A percentile compares a stretch with the other conserved stretches of the same genome.
These are phyloP conservation scores for Cyberlindnera petersonii DNA, from an alignment of 805 yeast species.

Conservation along the genomic window DNA sequence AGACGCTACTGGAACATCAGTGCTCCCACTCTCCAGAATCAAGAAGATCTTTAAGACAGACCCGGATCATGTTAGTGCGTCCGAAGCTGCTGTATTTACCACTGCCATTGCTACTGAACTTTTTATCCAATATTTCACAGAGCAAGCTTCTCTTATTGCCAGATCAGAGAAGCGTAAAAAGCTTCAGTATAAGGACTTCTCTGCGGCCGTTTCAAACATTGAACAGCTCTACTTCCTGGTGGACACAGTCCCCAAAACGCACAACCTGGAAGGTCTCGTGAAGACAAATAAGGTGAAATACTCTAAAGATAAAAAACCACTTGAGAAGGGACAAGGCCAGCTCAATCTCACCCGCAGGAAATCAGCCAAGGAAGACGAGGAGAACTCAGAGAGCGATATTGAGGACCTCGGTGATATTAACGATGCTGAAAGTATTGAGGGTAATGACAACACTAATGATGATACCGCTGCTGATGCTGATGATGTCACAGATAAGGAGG, in stretches of 20 bases:
- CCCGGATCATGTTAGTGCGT: constrained; percentile 64
- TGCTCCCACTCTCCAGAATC: constrained; percentile 63
- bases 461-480: constrained; percentile 14
- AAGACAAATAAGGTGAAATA: constrained; percentile 37
- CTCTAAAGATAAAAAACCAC: constrained; percentile 14
- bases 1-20: constrained; percentile 30
- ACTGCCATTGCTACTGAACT: constrained; percentile 76
- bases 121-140: constrained; percentile 65
- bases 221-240: constrained; percentile 61
- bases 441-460: constrained; percentile 13
- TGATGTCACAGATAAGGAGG: constrained; percentile 16
- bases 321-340: constrained; percentile 41
- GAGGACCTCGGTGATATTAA: constrained; percentile 22
- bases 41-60: constrained; percentile 72
- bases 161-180: constrained; percentile 64
- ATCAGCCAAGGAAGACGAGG: no score
- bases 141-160: constrained; percentile 64
- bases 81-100: constrained; percentile 69
- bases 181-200: constrained; percentile 65
- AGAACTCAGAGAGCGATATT: constrained; percentile 24
- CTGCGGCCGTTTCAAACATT: constrained; percentile 54
- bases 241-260: constrained; percentile 64
- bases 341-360: no score
- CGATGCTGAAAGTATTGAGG: constrained; percentile 12
- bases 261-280: constrained; percentile 45